Percentiles rank a stretch among this genome's conserved stretches.
Evolutionary conservation across 2,329 filamentous ascomycete genomes (phyloP).

Genomic region (Magnaporthiopsis incrustans): DNA sequence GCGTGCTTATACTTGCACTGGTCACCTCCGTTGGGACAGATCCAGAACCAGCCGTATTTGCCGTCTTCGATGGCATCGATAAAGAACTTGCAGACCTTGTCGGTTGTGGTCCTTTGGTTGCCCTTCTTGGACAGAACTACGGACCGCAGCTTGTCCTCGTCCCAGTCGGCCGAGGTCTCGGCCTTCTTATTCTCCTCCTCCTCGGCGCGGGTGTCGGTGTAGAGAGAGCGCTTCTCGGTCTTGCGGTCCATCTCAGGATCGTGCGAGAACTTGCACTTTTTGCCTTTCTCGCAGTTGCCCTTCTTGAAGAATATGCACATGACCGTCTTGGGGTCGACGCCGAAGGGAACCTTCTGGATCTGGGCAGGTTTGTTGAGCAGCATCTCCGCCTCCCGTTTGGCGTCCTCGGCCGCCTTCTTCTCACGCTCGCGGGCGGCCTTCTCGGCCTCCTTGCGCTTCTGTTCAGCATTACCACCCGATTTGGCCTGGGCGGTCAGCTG

Average conservation of each 20-base stretch:
- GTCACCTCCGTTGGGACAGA: slow-evolving; percentile 90
- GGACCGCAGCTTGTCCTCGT: slow-evolving; percentile 86
- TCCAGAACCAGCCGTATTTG: slow-evolving; percentile 99
- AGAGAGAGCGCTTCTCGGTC: slow-evolving; percentile 84
- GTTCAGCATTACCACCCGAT: slow-evolving; percentile 70
- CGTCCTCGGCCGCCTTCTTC: slow-evolving; percentile 82
- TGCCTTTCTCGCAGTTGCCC: slow-evolving; percentile 92
- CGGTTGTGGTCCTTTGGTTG: slow-evolving; percentile 88
- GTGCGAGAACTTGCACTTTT: slow-evolving; percentile 97
- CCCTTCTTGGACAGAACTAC: slow-evolving; percentile 96
- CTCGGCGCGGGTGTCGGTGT: slow-evolving; percentile 70
- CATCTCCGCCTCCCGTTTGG: slow-evolving; percentile 69
- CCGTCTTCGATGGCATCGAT: slow-evolving; percentile 95
- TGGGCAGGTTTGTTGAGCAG: slow-evolving; percentile 88
- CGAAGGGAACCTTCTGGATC: slow-evolving; percentile 95
- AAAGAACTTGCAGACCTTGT: slow-evolving; percentile 99
- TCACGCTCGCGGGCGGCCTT: slow-evolving; percentile 68
- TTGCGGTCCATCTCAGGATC: slow-evolving; percentile 85
- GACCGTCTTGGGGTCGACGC: slow-evolving; percentile 95
- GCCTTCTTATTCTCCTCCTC: slow-evolving; percentile 74
- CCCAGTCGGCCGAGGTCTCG: slow-evolving; percentile 94
- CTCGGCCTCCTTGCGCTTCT: slow-evolving; percentile 70
- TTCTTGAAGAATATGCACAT: slow-evolving; percentile 97
- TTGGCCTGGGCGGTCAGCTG: slow-evolving; percentile 69
- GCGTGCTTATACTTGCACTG: slow-evolving; percentile 99